Conservation (phyloP, 2,329 filamentous ascomycete species). For the Alternaria arborescens region DNA sequence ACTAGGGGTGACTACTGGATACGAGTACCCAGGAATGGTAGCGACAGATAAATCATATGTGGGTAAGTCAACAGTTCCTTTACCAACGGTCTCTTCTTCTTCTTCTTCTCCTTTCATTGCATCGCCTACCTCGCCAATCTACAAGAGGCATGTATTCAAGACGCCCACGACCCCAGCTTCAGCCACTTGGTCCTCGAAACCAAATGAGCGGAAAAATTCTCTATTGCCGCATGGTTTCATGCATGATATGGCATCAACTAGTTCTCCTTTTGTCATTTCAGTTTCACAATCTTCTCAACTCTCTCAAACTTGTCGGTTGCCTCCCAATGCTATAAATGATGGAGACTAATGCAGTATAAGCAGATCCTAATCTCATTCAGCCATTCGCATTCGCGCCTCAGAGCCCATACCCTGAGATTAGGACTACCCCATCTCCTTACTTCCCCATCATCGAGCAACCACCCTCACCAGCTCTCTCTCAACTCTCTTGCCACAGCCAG, state of each 20-base stretch:
- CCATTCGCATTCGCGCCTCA: conserved; percentile 56
- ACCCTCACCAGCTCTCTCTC: conserved; percentile 71
- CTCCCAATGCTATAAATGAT: conserved; percentile 16
- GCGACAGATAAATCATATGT: conserved; percentile 59
- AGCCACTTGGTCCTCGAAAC: conserved; percentile 47
- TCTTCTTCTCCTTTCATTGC: conserved; percentile 28
- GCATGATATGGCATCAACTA: conserved; percentile 21
- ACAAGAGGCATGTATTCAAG: conserved; percentile 39
- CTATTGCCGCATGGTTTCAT: conserved; percentile 40
- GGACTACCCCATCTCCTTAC: conserved; percentile 52
- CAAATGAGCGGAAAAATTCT: conserved; percentile 34
- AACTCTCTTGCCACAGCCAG: conserved; percentile 58
- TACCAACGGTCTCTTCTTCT: conserved; percentile 26
- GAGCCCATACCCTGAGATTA: conserved; percentile 54
- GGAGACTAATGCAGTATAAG: conserved; percentile 23
- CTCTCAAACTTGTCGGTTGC: conserved; percentile 53
- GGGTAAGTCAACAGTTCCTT: conserved; percentile 59
- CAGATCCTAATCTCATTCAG: conserved; percentile 68
- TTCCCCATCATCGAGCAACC: conserved; percentile 58
- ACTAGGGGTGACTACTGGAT: conserved; percentile 67
- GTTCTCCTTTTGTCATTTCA: conserved; percentile 4
- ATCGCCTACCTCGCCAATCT: conserved; percentile 24
- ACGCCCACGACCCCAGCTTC: conserved; percentile 44
- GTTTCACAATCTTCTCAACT: conserved; percentile 20
- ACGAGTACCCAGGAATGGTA: conserved; percentile 61